Base-by-base conservation (phyloP, 768 basidiomycete species). In the Gymnopilus junonius region DNA sequence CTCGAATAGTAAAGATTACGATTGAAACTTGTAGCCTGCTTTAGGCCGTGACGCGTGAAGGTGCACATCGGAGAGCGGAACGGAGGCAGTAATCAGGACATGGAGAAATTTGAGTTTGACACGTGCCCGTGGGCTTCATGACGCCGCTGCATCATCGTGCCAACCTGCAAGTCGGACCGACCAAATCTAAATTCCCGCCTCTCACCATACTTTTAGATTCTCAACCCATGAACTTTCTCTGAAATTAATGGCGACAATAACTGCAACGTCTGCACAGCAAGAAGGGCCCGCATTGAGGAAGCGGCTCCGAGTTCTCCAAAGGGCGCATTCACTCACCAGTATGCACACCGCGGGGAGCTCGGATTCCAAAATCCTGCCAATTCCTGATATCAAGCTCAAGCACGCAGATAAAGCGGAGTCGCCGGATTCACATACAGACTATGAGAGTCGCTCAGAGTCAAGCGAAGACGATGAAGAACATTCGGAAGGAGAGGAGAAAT, bases 251-350 rank as follows among this genome's bases (percentile, higher is more conserved):
- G 59, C 59, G 25, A 55, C 61, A 11, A 23, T 51, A 10, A 53
- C 58, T 4, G 48, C 58, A 1, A 57, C 54, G 1, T 15, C 61
- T 12, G 20, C 48, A 14, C 48, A 37, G 27, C 40, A 57, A 21
- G 59, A 66, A 55, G 42, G 59, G 27, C 61, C 69, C 17, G 48
- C 11, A 45, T 67, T 77, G 37, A 69, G 76, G 50, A 73, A 71
- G 27, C 59, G 76, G 39, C 65, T 68, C 50, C 64, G 73, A 25
- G 61, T 70, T 23, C 69, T 77, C 10, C 69, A 75, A 39, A 62
- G 69, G n/a, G 70, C 75, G 11, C 70, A 73, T 32, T 73, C 73
- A 6, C 69, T 71, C 15, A 64, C 66, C 12, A 61, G 34, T 60
- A 42, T 67, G 48, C 51, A 53, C 48, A 63, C 54, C 32, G 58